Evolutionary conservation across 192 early-diverging fungal species (phyloP).

Genomic region (Coemansia reversa): DNA sequence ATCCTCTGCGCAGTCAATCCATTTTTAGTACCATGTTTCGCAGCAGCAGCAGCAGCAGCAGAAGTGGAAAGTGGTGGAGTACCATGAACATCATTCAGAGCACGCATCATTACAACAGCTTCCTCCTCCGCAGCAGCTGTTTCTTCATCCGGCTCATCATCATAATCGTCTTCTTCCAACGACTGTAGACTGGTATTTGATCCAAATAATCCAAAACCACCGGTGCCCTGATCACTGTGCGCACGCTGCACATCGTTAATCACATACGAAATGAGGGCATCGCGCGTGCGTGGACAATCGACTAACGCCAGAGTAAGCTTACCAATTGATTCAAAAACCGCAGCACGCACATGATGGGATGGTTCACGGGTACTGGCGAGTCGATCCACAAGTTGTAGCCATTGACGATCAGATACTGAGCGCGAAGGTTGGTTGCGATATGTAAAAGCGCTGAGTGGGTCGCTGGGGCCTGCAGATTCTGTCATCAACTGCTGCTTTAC

Average conservation of each 20-base stretch:
- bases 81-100: background rate
- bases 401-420: slow-evolving; percentile 39
- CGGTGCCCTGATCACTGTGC: slow-evolving; percentile 13
- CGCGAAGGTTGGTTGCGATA: slow-evolving; percentile 35
- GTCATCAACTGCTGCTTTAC: background rate
- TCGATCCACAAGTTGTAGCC: slow-evolving; percentile 47
- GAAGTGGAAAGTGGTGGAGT: slow-evolving; percentile 2
- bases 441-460: slow-evolving; percentile 7
- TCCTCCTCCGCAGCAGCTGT: slow-evolving; percentile 2
- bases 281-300: slow-evolving; percentile 43
- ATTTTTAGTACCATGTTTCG: background rate
- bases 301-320: slow-evolving; percentile 44
- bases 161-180: slow-evolving; percentile 16
- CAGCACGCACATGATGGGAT: slow-evolving; percentile 49
- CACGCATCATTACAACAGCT: background rate
- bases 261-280: slow-evolving; percentile 32
- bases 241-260: slow-evolving; percentile 38
- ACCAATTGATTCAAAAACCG: slow-evolving; percentile 51
- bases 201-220: slow-evolving; percentile 32
- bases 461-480: background rate
- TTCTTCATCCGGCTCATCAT: slow-evolving; percentile 12
- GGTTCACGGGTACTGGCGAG: slow-evolving; percentile 51
- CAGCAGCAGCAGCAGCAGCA: background rate
- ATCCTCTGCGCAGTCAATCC: no score
- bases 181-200: slow-evolving; percentile 18